Conservation (phyloP, 2,329 filamentous ascomycete genomes). For the Helminthosporium solani region DNA sequence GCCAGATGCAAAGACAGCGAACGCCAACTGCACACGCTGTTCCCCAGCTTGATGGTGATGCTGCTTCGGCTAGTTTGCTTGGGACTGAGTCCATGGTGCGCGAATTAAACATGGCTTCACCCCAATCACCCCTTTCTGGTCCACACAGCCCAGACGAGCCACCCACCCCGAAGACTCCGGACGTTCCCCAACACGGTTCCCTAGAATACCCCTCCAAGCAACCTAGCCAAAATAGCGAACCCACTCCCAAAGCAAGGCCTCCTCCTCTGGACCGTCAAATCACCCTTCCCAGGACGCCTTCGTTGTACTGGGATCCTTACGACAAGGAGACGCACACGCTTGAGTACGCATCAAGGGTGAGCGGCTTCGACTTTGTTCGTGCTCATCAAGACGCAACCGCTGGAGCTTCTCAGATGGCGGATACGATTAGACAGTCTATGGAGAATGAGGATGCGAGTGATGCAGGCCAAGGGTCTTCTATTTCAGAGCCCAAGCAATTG, state of each 20-base stretch:
- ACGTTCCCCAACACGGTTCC: slow-evolving; percentile 37
- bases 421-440: slow-evolving; percentile 30
- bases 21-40: neutral
- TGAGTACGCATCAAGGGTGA: slow-evolving; percentile 49
- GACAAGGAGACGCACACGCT: slow-evolving; percentile 48
- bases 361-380: slow-evolving; percentile 45
- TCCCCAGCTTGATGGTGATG: slow-evolving; percentile 22
- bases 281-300: slow-evolving; percentile 45
- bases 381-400: slow-evolving; percentile 18
- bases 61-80: slow-evolving; percentile 45
- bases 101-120: slow-evolving; percentile 52
- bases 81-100: slow-evolving; percentile 52
- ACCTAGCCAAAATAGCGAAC: slow-evolving; percentile 36
- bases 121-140: slow-evolving; percentile 41
- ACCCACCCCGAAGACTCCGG: slow-evolving; percentile 41
- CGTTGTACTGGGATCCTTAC: slow-evolving; percentile 47
- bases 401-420: slow-evolving; percentile 26
- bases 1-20: slow-evolving; percentile 10
- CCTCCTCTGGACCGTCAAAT: slow-evolving; percentile 46
- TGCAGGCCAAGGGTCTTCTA: slow-evolving; percentile 15
- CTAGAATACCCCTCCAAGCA: slow-evolving; percentile 26
- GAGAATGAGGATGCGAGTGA: slow-evolving; percentile 14
- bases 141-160: slow-evolving; percentile 40
- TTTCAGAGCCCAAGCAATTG: slow-evolving; percentile 22
- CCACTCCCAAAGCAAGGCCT: slow-evolving; percentile 40